phyloP scores from a whole-genome alignment of 2,329 filamentous ascomycete species.

The Fusarium chlamydosporum region DNA sequence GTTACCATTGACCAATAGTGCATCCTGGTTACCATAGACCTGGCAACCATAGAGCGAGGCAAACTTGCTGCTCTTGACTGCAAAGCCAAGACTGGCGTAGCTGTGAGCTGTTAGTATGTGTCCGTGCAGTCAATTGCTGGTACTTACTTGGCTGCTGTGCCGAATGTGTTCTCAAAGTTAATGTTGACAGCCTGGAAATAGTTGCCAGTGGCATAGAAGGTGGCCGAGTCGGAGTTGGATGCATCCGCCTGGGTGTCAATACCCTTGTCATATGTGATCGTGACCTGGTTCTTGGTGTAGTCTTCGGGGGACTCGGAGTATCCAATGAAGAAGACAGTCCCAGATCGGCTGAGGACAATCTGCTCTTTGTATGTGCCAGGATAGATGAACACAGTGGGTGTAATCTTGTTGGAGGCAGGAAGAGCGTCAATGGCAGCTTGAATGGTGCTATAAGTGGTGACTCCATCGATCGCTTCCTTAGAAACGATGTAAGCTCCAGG shows the following conservation, averaged over 20 bases:
- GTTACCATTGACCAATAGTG: conserved; percentile 62
- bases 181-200: conserved; percentile 49
- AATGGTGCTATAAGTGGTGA: conserved; percentile 29
- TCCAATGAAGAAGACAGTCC: conserved; percentile 40
- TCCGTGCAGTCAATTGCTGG: accelerated
- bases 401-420: conserved; percentile 41
- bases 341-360: conserved; percentile 35
- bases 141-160: conserved; percentile 41
- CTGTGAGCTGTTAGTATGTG: conserved; percentile 46
- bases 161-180: conserved; percentile 46
- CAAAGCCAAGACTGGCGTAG: conserved; percentile 62
- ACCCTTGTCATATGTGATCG: conserved; percentile 42
- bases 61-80: conserved; percentile 56
- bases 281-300: conserved; percentile 44
- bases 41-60: conserved; percentile 59
- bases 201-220: conserved; percentile 46
- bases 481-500: conserved; percentile 45
- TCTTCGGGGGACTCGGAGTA: conserved; percentile 49
- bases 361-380: conserved; percentile 47
- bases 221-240: conserved; percentile 47
- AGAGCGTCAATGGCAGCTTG: conserved; percentile 59
- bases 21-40: conserved; percentile 65
- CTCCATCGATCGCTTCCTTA: conserved; percentile 36
- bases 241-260: conserved; percentile 44
- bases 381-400: conserved; percentile 51